These are phyloP conservation scores for Domatiomyces globalis DNA, from an alignment of 2,329 filamentous ascomycete species.

Conservation along the genomic window DNA sequence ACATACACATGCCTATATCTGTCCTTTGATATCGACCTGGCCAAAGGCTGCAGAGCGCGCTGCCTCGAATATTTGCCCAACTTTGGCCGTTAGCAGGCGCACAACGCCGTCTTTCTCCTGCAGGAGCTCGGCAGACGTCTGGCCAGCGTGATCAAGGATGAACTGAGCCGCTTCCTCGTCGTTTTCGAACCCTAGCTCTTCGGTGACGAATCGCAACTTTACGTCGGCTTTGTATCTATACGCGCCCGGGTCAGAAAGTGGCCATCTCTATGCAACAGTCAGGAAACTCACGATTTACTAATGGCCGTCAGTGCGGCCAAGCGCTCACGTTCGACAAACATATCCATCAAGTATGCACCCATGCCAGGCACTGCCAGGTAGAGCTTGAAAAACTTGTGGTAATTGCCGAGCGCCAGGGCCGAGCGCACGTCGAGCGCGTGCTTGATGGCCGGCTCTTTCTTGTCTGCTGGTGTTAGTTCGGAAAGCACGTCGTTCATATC, in stretches of 20 bases:
- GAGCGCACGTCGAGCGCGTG: constrained; percentile 87
- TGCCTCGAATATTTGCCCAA: constrained; percentile 56
- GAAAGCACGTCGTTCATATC: constrained; percentile 96
- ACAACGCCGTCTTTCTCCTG: constrained; percentile 63
- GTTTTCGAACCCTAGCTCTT: constrained; percentile 90
- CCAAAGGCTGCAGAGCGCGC: constrained; percentile 62
- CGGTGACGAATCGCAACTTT: constrained; percentile 78
- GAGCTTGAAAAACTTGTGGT: constrained; percentile 93
- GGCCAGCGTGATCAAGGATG: constrained; percentile 64
- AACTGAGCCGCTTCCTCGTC: constrained; percentile 85
- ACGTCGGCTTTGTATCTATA: constrained; percentile 81
- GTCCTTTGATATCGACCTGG: constrained; percentile 91
- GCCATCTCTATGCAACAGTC: not conserved
- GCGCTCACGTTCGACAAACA: constrained; percentile 91
- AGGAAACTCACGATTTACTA: constrained; percentile 73
- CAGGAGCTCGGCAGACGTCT: constrained; percentile 45
- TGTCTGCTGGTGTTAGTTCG: constrained; percentile 97
- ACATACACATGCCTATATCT: constrained; percentile 41
- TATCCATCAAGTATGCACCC: constrained; percentile 97
- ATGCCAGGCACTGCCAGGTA: constrained; percentile 92
- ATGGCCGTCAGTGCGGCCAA: constrained; percentile 81
- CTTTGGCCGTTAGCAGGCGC: constrained; percentile 60
- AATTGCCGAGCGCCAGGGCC: constrained; percentile 82
- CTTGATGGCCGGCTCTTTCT: constrained; percentile 67
- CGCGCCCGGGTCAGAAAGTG: constrained; percentile 31